phyloP scores from a whole-genome alignment of 441 rosid species.

The Populus hybrid region DNA sequence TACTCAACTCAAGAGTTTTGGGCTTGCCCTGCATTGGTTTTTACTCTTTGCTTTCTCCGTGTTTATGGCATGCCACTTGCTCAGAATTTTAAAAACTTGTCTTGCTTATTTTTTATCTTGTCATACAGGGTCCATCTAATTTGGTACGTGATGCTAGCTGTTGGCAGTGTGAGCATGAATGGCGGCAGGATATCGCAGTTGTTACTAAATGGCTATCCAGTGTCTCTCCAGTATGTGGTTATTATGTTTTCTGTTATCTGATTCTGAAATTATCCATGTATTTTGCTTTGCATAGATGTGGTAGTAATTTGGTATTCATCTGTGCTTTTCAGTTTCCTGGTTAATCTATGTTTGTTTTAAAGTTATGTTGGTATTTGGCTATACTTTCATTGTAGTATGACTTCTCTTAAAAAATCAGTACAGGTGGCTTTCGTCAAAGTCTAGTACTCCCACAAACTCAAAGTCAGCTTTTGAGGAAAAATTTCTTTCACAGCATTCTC shows the following conservation, averaged over 20 bases:
- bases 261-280: too few relatives aligned
- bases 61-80: background rate
- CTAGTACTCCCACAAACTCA: conserved; percentile 50
- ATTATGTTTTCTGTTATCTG: too few relatives aligned
- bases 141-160: conserved; percentile 83
- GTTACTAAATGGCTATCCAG: too few relatives aligned
- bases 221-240: too few relatives aligned
- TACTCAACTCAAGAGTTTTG: background rate
- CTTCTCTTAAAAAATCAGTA: conserved; percentile 59
- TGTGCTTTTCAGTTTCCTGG: background rate
- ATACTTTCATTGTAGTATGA: background rate
- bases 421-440: conserved; percentile 98
- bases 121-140: conserved; percentile 78
- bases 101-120: conserved; percentile 18
- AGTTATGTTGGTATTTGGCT: background rate
- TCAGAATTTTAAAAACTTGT: conserved; percentile 9
- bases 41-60: background rate
- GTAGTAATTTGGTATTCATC: background rate
- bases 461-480: conserved; percentile 95
- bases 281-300: background rate
- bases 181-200: conserved; percentile 99
- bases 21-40: conserved; percentile 6
- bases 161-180: conserved; percentile 97
- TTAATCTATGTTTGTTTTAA: conserved; percentile 14
- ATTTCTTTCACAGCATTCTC: conserved; percentile 89